These are phyloP conservation scores for Sclerospora graminicola DNA, from an alignment of 352 stramenopile genomes.

Conservation along the genomic window DNA sequence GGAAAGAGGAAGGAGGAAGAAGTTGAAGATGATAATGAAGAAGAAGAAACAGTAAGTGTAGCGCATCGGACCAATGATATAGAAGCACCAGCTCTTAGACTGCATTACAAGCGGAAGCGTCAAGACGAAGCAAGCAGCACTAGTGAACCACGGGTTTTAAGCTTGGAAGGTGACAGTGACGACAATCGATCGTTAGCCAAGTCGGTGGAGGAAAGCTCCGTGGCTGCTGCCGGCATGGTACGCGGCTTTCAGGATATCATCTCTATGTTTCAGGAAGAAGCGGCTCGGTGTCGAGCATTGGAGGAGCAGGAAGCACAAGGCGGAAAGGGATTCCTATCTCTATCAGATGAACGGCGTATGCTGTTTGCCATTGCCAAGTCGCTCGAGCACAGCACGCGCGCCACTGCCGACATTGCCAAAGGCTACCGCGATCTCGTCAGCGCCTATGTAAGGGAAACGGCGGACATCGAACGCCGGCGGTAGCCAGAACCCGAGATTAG, in stretches of 20 bases:
- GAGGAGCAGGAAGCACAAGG: conserved; percentile 5
- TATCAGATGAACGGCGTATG: conserved; percentile 21
- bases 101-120: conserved; percentile 12
- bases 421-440: conserved; percentile 31
- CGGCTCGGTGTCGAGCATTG: conserved; percentile 11
- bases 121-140: not conserved
- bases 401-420: conserved; percentile 30
- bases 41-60: not conserved
- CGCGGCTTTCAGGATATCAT: conserved; percentile 34
- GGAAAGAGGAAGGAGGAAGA: not conserved
- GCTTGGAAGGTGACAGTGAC: not conserved
- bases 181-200: conserved; percentile 21
- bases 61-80: not conserved
- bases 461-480: not conserved
- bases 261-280: conserved; percentile 24
- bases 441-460: conserved; percentile 16
- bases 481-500: conserved; percentile 2
- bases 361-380: conserved; percentile 27
- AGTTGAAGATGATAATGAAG: not conserved
- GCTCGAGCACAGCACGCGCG: conserved; percentile 34
- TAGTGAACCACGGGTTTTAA: not conserved
- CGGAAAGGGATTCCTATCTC: not conserved
- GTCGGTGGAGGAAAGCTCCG: conserved; percentile 42
- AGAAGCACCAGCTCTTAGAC: not conserved
- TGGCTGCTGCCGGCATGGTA: conserved; percentile 32